Evolutionary conservation across 768 basidiomycete genomes (phyloP).

Genomic region (Lactarius sanguifluus): DNA sequence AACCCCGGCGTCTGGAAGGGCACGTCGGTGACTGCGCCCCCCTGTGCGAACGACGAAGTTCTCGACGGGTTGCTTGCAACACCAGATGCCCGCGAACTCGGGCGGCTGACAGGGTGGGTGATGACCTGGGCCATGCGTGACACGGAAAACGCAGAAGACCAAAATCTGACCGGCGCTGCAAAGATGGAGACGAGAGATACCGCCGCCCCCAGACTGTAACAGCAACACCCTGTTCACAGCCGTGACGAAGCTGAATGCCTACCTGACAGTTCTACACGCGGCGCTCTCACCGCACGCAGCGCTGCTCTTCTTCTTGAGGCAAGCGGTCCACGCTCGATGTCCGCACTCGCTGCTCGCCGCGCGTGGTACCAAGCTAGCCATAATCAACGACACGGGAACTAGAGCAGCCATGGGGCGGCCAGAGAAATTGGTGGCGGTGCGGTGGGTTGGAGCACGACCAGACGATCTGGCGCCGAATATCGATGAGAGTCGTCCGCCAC

Average conservation of each 20-base stretch:
- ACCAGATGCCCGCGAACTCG: slow-evolving; percentile 34
- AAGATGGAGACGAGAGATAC: too few relatives aligned
- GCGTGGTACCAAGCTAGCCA: neutral
- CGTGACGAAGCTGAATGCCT: neutral
- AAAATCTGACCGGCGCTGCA: too few relatives aligned
- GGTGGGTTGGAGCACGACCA: too few relatives aligned
- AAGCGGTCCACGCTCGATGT: neutral
- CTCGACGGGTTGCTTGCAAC: slow-evolving; percentile 38
- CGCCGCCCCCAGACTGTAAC: too few relatives aligned
- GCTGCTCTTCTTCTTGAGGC: neutral
- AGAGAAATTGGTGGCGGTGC: neutral
- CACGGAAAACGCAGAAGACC: neutral
- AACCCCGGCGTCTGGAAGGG: too few relatives aligned
- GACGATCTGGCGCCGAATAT: too few relatives aligned
- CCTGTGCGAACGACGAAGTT: too few relatives aligned
- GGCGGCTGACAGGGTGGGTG: slow-evolving; percentile 68
- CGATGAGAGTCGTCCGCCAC: too few relatives aligned
- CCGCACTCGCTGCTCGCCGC: neutral
- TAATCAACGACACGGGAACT: neutral
- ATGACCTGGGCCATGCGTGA: slow-evolving; percentile 73
- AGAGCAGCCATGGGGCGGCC: too few relatives aligned
- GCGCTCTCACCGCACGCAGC: neutral
- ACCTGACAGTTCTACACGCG: neutral
- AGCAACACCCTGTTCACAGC: neutral
- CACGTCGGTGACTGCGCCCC: too few relatives aligned